phyloP scores from a whole-genome alignment of 148 eudicot species.

The Suaeda aralocaspica region DNA sequence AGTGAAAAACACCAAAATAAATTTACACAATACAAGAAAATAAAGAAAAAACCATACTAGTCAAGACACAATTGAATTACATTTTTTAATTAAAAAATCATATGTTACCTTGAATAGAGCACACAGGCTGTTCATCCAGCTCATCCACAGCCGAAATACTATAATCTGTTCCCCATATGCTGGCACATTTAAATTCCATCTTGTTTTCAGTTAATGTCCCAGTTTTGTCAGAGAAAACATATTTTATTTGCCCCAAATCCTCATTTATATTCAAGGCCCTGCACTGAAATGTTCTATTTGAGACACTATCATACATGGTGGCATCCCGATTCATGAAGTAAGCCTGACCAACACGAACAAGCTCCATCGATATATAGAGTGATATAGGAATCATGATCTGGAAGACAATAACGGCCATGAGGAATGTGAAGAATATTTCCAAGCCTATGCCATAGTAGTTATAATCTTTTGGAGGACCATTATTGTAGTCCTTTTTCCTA shows the following conservation, averaged over 20 bases:
- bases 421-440: constrained; percentile 87
- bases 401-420: constrained; percentile 94
- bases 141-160: constrained; percentile 32
- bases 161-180: constrained; percentile 81
- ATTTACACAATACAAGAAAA: background rate
- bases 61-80: background rate
- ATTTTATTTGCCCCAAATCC: constrained; percentile 93
- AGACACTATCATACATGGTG: constrained; percentile 60
- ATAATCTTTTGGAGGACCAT: constrained; percentile 38
- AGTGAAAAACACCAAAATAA: too few relatives aligned
- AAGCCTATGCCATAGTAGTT: constrained; percentile 80
- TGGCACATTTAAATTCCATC: constrained; percentile 98
- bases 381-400: constrained; percentile 97
- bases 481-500: constrained; percentile 60
- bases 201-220: constrained; percentile 98
- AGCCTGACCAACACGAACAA: constrained; percentile 98
- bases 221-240: constrained; percentile 96
- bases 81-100: too few relatives aligned
- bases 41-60: too few relatives aligned
- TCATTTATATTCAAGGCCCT: constrained; percentile 95
- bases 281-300: constrained; percentile 82
- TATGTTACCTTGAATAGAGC: constrained; percentile 56
- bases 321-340: constrained; percentile 84
- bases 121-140: constrained; percentile 41
- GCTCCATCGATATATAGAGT: constrained; percentile 97